Base-by-base conservation (phyloP, 2,329 filamentous ascomycete genomes). In the Mollisiaceae sp. region DNA sequence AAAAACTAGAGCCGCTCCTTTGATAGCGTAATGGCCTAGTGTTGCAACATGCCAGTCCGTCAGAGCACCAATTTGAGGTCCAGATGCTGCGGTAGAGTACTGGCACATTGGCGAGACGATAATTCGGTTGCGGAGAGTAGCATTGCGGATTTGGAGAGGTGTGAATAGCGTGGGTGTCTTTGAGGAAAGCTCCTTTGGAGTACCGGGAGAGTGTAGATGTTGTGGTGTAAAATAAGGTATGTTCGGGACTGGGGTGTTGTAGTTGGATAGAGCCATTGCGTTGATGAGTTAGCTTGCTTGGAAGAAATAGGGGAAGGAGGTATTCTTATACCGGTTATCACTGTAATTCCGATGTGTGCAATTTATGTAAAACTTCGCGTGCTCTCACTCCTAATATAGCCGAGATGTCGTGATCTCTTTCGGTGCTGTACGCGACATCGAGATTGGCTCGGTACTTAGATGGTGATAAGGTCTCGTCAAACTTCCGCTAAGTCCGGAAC, bases 1-100 rank as follows among this genome's bases (percentile, higher is more conserved):
- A 32, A 73, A 70, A 12, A 66, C 69, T 20, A 74, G 56, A 14
- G 15, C 43, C 15, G 43, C 15, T n/a, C 43, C 43, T 45, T 20
- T n/a, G 15, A n/a, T n/a, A 8, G n/a, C 20, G n/a, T 22, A 22
- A 12, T 24, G n/a, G 45, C 45, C 45, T 11, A 50, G 20, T 5
- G n/a, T 22, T n/a, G 45, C 20, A 22, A 50, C n/a, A 24, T 50
- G 45, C 45, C 45, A 50, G 45, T 50, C 45, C 8, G 45, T 50
- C 9, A 50, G 20, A 20, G n/a, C n/a, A 24, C 45, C 45, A 18
- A 43, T 43, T 43, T 43, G 14, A 43, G 41, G 41, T 43, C 41
- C 41, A 43, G 41, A 43, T 22, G n/a, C 18, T 3, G n/a, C 45
- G 6, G 45, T 24, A 9, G 45, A 50, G n/a, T 50, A 50, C 45